A percentile compares a stretch with the other conserved stretches of the same genome.
These are phyloP conservation scores for Backusella luteola DNA, from an alignment of 192 early-diverging fungal species.

Conservation along the genomic window DNA sequence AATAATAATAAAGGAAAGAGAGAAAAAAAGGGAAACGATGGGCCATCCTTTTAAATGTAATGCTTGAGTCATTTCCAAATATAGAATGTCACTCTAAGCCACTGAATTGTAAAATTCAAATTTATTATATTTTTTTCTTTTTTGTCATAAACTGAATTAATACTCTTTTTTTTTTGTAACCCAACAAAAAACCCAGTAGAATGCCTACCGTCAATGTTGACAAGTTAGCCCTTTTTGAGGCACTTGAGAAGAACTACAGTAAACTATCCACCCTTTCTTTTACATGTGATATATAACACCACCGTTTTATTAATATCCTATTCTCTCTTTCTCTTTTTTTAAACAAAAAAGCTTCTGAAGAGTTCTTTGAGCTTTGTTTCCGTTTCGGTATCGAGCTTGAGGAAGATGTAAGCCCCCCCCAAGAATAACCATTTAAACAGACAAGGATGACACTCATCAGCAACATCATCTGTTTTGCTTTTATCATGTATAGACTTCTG, in stretches of 20 bases:
- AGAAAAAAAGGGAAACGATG: background rate
- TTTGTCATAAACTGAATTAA: background rate
- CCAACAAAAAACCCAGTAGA: constrained; percentile 7
- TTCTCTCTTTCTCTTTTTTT: background rate
- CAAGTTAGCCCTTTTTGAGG: constrained; percentile 81
- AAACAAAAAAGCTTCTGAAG: constrained; percentile 57
- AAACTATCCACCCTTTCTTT: constrained; percentile 24
- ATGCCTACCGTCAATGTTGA: constrained; percentile 98
- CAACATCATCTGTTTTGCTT: background rate
- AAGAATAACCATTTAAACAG: background rate
- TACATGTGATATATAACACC: background rate
- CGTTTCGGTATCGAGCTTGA: constrained; percentile 99
- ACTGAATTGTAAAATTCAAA: background rate
- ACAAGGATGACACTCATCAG: background rate
- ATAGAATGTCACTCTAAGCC: background rate
- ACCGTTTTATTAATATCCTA: constrained; percentile 8
- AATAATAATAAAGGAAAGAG: background rate
- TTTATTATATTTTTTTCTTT: background rate
- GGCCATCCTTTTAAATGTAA: background rate
- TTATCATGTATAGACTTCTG: constrained; percentile 59
- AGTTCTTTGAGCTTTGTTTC: constrained; percentile 98
- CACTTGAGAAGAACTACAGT: constrained; percentile 81
- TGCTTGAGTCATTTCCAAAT: background rate
- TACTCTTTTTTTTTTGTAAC: constrained; percentile 3
- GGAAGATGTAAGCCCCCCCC: constrained; percentile 71